These are phyloP conservation scores for Uronychia setigera DNA, from an alignment of 73 alveolate genomes.

Conservation along the genomic window DNA sequence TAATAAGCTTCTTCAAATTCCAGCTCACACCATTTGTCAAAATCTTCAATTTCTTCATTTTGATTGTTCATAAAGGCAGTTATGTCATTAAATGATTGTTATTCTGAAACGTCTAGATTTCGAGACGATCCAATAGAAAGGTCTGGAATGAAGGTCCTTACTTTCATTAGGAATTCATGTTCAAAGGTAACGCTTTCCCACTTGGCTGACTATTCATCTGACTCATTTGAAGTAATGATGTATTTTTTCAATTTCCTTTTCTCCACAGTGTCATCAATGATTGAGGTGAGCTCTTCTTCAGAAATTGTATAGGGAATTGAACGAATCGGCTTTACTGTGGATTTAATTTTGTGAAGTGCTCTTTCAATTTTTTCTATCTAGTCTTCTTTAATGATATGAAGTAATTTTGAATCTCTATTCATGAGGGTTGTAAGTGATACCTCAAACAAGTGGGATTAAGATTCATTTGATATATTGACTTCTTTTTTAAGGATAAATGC, in stretches of 20 bases:
- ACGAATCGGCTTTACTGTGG: background rate
- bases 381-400: too few relatives aligned
- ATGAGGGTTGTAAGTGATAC: too few relatives aligned
- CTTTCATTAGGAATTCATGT: background rate
- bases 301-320: background rate
- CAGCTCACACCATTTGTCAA: background rate
- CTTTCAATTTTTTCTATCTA: background rate
- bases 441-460: too few relatives aligned
- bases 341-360: background rate
- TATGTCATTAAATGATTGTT: background rate
- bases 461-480: too few relatives aligned
- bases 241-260: background rate
- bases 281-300: background rate
- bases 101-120: too few relatives aligned
- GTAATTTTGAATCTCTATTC: too few relatives aligned
- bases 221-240: background rate
- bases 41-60: background rate
- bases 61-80: background rate
- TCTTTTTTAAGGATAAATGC: too few relatives aligned
- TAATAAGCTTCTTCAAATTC: too few relatives aligned
- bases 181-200: background rate
- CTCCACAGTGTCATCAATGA: background rate
- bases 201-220: background rate
- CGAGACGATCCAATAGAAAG: background rate
- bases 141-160: background rate